A percentile compares a stretch with the other conserved stretches of the same genome.
phyloP scores from a whole-genome alignment of 1,139 yeast genomes.

The Yamadazyma pseudoaaseri region DNA sequence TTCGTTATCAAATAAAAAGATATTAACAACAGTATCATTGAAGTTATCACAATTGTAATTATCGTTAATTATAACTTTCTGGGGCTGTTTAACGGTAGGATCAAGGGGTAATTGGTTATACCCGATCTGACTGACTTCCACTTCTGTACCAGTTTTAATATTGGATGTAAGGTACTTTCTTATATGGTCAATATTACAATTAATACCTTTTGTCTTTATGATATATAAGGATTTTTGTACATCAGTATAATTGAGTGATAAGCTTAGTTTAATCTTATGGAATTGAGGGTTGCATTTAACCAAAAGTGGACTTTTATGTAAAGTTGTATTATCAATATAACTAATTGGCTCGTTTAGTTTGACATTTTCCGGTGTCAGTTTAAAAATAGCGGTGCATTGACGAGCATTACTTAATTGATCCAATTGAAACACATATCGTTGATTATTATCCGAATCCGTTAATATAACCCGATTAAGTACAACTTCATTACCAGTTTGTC shows the following conservation, averaged over 20 bases:
- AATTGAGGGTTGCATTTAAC: constrained; percentile 23
- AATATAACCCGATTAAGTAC: constrained; percentile 23
- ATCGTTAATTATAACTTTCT: constrained; percentile 33
- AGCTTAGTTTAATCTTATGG: constrained; percentile 25
- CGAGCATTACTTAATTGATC: constrained; percentile 11
- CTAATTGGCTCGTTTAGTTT: constrained; percentile 15
- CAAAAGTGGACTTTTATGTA: constrained; percentile 23
- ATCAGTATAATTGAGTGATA: constrained; percentile 18
- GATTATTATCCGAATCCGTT: constrained; percentile 21
- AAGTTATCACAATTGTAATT: constrained; percentile 18
- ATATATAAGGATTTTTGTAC: constrained; percentile 24
- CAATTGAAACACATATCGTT: constrained; percentile 20
- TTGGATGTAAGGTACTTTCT: constrained; percentile 6
- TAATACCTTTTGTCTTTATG: constrained; percentile 21
- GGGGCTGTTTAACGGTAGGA: constrained; percentile 16
- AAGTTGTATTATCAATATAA: constrained; percentile 25
- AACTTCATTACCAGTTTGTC: constrained; percentile 13
- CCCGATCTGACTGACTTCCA: constrained; percentile 29
- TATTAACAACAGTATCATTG: constrained; percentile 21
- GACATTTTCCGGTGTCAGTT: constrained; percentile 13
- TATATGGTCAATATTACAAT: constrained; percentile 12
- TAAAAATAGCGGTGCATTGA: constrained; percentile 17
- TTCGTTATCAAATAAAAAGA: constrained; percentile 32
- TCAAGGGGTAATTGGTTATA: constrained; percentile 29
- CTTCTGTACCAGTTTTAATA: constrained; percentile 7